Evolutionary conservation across 257 asterid genomes (phyloP), one percentile per base, ranked within the genome.

Genomic region (Haberlea rhodopensis): DNA sequence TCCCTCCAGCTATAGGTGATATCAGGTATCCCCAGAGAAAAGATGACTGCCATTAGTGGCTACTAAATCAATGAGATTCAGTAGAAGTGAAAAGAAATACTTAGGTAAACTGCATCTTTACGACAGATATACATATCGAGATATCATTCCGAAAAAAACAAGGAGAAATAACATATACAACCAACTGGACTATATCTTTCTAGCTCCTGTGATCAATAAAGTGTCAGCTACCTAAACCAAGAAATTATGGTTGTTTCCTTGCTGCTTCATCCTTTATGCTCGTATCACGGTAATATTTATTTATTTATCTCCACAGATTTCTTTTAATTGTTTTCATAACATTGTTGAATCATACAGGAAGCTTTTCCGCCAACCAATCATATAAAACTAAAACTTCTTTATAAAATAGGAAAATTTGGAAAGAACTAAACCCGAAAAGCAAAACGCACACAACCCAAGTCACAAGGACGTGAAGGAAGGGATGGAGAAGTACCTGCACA

Each of bases 1-100:
- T 78, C 59, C 97, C 99, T 67, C 97, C 97, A 37, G 96, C 97
- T 76, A 94, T 85, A 71, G 97, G 99, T 45, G 99, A 94, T 79
- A 94, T 80, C 73, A 94, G 82, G 79, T 92, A 92, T 71, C 99
- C 99, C 99, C 99, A 92, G 75, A 92, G 95, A 80, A 89, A 92
- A 71, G 97, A 92, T 67, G 99, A 92, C 99, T 92, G 96, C 81
- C 85, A 89, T 81, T 67, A 81, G 87, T 73, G 70, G 60, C 85
- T 83, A 80, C 65, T 60, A 40, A 65, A 80, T 64, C 80, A 64
- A 69, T 76, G 78, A 84, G 80, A 69, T 70, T 62, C 28, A 73
- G 68, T 49, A 58, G 59, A 43, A 63, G 51, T n/a, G 10, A 76
- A 46, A 55, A 55, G 58, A 49, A 46, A 57, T 9, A 59, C 8